Evolutionary conservation across 2,329 filamentous ascomycete genomes (phyloP).

Genomic region (Madurella fahalii): DNA sequence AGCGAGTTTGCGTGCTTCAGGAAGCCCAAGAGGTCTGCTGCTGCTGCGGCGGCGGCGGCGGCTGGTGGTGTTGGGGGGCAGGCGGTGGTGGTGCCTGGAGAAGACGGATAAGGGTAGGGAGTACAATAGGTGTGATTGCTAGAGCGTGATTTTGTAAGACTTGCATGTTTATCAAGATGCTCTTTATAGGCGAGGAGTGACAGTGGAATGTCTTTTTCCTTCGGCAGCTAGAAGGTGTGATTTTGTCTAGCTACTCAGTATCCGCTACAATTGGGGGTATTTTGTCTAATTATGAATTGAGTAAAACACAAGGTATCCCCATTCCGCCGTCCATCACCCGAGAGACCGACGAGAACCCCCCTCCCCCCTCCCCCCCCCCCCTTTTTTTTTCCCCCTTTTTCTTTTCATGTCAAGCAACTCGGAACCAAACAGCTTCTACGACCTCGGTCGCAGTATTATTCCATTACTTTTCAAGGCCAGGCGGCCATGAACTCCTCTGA

Average conservation of each 20-base stretch:
- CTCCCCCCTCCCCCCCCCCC: too few species aligned
- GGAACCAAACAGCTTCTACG: background rate
- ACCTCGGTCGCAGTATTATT: background rate
- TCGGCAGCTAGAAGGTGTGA: background rate
- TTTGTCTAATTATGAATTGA: constrained; percentile 6
- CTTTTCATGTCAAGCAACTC: background rate
- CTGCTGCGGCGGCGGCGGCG: background rate
- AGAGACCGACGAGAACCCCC: too few species aligned
- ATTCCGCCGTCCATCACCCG: background rate
- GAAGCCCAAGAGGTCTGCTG: constrained; percentile 50
- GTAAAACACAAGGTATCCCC: background rate
- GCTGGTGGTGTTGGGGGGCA: background rate
- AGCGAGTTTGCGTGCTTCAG: constrained; percentile 86
- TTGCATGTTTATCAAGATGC: too few species aligned
- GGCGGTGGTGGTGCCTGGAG: constrained; percentile 10
- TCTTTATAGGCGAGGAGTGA: too few species aligned
- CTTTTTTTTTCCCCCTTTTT: background rate
- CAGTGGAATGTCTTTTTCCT: background rate
- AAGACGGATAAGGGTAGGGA: constrained; percentile 21
- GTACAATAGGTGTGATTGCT: background rate
- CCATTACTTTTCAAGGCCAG: constrained; percentile 11
- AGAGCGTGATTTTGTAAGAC: too few species aligned
- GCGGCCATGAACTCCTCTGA: constrained; percentile 1
- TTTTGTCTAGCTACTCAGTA: background rate
- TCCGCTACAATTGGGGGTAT: constrained; percentile 1